Percentiles rank a stretch among this genome's conserved stretches.
Conservation (phyloP, 202 grass and related monocot species). For the Carex arenaria region DNA sequence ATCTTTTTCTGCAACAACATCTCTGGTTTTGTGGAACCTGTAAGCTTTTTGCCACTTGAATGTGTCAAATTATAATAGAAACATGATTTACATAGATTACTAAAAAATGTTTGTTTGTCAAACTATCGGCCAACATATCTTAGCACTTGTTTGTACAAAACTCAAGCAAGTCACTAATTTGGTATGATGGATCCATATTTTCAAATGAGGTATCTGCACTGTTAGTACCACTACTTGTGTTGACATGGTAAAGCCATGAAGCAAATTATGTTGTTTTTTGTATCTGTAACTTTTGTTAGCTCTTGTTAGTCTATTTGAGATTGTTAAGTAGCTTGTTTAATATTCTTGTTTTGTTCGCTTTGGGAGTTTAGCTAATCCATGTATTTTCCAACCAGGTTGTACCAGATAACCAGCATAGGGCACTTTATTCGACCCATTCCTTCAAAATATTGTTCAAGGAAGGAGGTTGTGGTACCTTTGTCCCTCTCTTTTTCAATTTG, state of each 20-base stretch:
- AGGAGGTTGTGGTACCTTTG: constrained; percentile 88
- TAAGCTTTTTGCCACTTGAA: constrained; percentile 30
- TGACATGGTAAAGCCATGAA: not conserved
- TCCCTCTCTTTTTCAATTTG: constrained; percentile 94
- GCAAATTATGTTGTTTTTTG: not conserved
- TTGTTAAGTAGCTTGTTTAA: not conserved
- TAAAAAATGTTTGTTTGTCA: not conserved
- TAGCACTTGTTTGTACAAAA: not conserved
- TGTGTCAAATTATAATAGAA: not conserved
- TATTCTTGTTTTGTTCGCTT: not conserved
- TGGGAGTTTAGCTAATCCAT: not conserved
- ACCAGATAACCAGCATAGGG: constrained; percentile 65
- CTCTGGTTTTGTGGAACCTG: constrained; percentile 82
- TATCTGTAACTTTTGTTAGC: not conserved
- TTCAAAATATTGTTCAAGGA: constrained; percentile 99
- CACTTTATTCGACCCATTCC: constrained; percentile 89
- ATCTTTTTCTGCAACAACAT: constrained; percentile 99
- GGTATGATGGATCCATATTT: not conserved
- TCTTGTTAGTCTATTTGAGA: not conserved
- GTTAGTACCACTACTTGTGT: not conserved
- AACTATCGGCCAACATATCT: not conserved
- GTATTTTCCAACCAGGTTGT: constrained; percentile 54
- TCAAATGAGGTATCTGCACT: not conserved
- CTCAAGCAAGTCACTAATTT: not conserved
- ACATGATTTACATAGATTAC: not conserved